Conservation (phyloP, 805 yeast genomes). For the Candida morakotiae region DNA sequence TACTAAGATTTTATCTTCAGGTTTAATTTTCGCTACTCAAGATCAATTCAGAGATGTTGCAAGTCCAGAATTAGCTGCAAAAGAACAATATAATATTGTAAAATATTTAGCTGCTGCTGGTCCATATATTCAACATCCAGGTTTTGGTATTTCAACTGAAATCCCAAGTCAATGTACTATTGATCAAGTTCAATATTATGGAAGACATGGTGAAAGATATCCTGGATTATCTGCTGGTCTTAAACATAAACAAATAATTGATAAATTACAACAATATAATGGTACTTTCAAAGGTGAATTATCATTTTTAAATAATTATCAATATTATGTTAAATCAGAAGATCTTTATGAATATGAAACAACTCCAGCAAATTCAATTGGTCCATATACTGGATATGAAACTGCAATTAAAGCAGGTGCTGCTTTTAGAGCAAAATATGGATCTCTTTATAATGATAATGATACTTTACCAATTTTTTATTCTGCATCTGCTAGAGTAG, state of each 20-base stretch:
- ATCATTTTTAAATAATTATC: slow-evolving; percentile 50
- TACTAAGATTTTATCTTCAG: slow-evolving; percentile 6
- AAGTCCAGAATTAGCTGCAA: slow-evolving; percentile 36
- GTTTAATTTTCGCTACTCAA: slow-evolving; percentile 9
- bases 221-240: slow-evolving; percentile 20
- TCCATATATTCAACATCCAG: slow-evolving; percentile 50
- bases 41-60: slow-evolving; percentile 27
- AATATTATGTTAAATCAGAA: slow-evolving; percentile 40
- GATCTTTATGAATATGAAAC: slow-evolving; percentile 48
- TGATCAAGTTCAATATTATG: slow-evolving; percentile 65
- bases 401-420: slow-evolving; percentile 50
- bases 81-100: slow-evolving; percentile 44
- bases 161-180: slow-evolving; percentile 50
- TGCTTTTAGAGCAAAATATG: slow-evolving; percentile 45
- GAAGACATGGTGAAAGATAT: slow-evolving; percentile 80
- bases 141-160: slow-evolving; percentile 51
- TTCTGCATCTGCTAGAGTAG: slow-evolving; percentile 52
- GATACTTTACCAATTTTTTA: slow-evolving; percentile 47
- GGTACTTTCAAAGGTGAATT: slow-evolving; percentile 45
- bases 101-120: slow-evolving; percentile 54
- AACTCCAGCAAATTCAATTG: slow-evolving; percentile 37
- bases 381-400: slow-evolving; percentile 49
- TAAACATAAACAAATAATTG: slow-evolving; percentile 17
- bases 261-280: slow-evolving; percentile 22
- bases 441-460: slow-evolving; percentile 36